Evolutionary conservation across 495 filamentous ascomycete species (phyloP), one percentile per base, ranked within the genome.

Genomic region (Neurospora cerealis): DNA sequence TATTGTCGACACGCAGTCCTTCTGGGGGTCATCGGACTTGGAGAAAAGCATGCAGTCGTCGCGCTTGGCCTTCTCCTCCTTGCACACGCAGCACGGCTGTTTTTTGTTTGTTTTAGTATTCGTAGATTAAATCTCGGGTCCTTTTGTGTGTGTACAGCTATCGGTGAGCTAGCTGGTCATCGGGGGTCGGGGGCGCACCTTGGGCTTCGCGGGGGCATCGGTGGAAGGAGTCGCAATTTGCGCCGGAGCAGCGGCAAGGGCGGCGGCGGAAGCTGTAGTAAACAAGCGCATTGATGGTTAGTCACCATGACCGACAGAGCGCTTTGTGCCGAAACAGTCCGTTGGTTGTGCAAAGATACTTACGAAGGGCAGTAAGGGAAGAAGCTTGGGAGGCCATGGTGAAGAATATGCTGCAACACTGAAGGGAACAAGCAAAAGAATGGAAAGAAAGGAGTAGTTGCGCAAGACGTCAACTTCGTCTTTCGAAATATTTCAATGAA

Each of bases 1-100:
- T 75, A 99, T 92, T 72, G 90, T 88, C 17, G 90, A 86, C 81
- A 90, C 85, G 85, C 96, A 99, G 75, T 95, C 93, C 76, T 86
- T 80, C 78, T 93, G 87, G 38, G 94, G 91, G 78, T 96, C 89
- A 73, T 89, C 88, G 75, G 89, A 85, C 75, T 89, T 93, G 72
- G 92, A 94, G 84, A 98, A 97, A 21, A 99, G 92, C 95, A 99
- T 98, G 87, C 96, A 99, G 84, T 99, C 96, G 83, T 99, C 96
- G 74, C 96, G 93, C 74, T 86, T 83, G 73, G 92, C 87, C 82
- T 99, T 99, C 83, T 99, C 96, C 66, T 93, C 88, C 79, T 95
- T 97, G 89, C 96, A 99, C 28, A 99, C 96, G 82, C 95, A 97
- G 88, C 94, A 97, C 41, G 94, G 94, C 94, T 97, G 80, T 44